Evolutionary conservation across 2,329 filamentous ascomycete species (phyloP), one percentile per base, ranked within the genome.

Genomic region (Fusarium oligoseptatum): DNA sequence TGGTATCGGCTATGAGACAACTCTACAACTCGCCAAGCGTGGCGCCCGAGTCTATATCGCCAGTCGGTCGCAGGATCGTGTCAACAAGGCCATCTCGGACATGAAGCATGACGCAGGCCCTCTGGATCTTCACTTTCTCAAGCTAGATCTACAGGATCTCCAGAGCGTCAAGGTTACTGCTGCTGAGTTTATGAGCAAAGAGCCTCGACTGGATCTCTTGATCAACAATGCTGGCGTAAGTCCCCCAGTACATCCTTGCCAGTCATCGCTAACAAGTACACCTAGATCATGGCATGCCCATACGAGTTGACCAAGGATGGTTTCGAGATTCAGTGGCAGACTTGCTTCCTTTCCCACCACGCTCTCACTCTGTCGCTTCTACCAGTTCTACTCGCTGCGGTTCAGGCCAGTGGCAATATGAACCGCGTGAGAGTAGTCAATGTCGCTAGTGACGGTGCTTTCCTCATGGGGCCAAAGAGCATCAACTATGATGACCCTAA

Each of bases 151-250:
- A 1, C 64, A 72, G 37, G 74, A 79, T 20, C 68, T 79, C 1
- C 70, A 69, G 20, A 76, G 66, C 1, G 68, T 79, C 32, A 76
- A 76, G 20, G 36, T 17, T 0, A 76, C 77, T 2, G 70, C 57
- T 3, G 57, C 50, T 3, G 64, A 72, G 4, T 79, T 79, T 55
- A 69, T 66, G 50, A 17, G 60, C 7, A 32, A 68, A 8, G 77
- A 79, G 14, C 27, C 60, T 11, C 67, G 67, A 2, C 70, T 79
- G 14, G 76, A 78, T 27, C 52, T 78, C 3, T 32, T 78, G 0
- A 76, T 78, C 14, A 78, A 77, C 27, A 78, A 78, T 27, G 76
- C 76, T 2, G 76, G 76, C 4, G 72, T 75, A 87, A 20, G 84
- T 37, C 0, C 70, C 6, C 2, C 3, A 7, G 10, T n/a, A 2